Percentiles rank a stretch among this genome's conserved stretches.
Conservation (phyloP, 306 rosid genomes). For the Vigna hirtella region DNA sequence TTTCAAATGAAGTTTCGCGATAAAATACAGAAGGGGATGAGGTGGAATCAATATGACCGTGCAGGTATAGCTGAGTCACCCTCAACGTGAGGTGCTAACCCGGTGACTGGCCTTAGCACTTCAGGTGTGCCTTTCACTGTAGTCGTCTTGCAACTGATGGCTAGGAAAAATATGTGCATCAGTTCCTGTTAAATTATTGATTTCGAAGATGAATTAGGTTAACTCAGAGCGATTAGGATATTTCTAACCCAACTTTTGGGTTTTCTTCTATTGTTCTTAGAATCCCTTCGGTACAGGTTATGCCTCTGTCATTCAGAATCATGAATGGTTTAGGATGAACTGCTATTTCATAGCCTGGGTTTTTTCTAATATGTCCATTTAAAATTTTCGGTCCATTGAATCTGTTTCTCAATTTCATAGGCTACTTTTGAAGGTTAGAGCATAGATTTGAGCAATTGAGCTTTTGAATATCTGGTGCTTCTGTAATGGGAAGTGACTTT, state of each 20-base stretch:
- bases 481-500: background rate
- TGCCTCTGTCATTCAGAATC: constrained; percentile 1
- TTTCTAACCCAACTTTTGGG: background rate
- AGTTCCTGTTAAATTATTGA: background rate
- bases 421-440: constrained; percentile 25
- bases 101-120: background rate
- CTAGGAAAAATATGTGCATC: background rate
- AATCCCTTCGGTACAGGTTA: background rate
- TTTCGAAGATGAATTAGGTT: constrained; percentile 5
- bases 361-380: constrained; percentile 16
- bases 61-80: background rate
- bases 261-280: background rate
- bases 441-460: background rate
- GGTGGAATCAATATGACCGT: background rate
- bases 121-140: background rate
- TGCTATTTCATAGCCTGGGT: background rate
- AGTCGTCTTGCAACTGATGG: background rate
- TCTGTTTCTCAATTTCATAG: background rate
- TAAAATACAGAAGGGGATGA: background rate
- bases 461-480: background rate
- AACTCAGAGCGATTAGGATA: constrained; percentile 2
- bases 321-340: constrained; percentile 19
- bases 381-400: background rate
- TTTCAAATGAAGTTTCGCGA: background rate
- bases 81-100: background rate